Evolutionary conservation across 2,329 filamentous ascomycete genomes (phyloP).

Genomic region (Xylaria sp.): DNA sequence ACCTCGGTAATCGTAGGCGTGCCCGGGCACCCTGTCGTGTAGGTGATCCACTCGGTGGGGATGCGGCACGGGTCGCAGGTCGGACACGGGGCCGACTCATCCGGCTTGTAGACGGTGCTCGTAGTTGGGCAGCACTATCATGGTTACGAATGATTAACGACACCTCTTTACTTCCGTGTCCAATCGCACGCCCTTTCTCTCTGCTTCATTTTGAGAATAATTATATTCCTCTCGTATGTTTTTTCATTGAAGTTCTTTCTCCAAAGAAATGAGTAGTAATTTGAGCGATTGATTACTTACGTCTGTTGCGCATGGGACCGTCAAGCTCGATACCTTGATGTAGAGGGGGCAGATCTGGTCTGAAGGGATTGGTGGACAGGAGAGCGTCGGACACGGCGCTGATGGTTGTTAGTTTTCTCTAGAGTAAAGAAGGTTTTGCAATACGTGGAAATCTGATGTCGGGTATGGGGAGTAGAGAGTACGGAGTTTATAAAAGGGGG

Average conservation of each 20-base stretch:
- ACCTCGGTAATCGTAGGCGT: slow-evolving; percentile 40
- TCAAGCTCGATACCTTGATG: slow-evolving; percentile 49
- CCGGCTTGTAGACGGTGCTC: slow-evolving; percentile 42
- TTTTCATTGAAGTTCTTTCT: too few relatives aligned
- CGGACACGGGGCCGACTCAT: slow-evolving; percentile 38
- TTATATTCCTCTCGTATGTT: too few relatives aligned
- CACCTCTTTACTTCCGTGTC: too few relatives aligned
- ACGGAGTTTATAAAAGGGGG: background rate
- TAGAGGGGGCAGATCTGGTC: slow-evolving; percentile 47
- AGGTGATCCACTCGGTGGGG: slow-evolving; percentile 46
- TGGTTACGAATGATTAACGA: too few relatives aligned
- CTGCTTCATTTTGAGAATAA: too few relatives aligned
- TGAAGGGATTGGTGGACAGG: slow-evolving; percentile 39
- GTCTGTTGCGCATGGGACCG: slow-evolving; percentile 52
- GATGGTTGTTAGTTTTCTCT: background rate
- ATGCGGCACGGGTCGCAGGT: slow-evolving; percentile 45
- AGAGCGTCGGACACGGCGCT: slow-evolving; percentile 45
- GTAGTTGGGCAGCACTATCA: slow-evolving; percentile 53
- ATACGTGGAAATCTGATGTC: too few relatives aligned
- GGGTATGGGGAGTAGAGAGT: background rate
- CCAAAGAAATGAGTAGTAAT: background rate
- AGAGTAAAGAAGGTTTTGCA: too few relatives aligned
- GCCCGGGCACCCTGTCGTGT: slow-evolving; percentile 45
- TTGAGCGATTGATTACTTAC: background rate
- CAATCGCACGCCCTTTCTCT: too few relatives aligned